Evolutionary conservation across 192 early-diverging fungal genomes (phyloP).

Genomic region (Rhizophagus prolifer): DNA sequence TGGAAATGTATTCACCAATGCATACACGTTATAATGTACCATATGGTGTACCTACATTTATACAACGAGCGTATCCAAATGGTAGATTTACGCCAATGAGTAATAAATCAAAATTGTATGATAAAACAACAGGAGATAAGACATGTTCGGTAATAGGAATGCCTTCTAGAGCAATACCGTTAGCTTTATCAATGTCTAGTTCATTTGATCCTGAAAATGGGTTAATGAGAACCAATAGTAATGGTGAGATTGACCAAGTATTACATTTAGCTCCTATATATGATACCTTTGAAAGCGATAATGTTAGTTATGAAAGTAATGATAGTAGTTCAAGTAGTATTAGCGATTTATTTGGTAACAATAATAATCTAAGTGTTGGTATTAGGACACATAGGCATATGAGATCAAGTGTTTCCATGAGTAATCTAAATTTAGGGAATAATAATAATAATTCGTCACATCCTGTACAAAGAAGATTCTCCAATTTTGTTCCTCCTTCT

Average conservation of each 20-base stretch:
- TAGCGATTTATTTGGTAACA: neutral
- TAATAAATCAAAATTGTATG: slow-evolving; percentile 37
- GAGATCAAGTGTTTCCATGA: neutral
- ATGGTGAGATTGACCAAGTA: neutral
- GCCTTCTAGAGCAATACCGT: slow-evolving; percentile 6
- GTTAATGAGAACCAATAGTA: neutral
- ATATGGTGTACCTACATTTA: slow-evolving; percentile 56
- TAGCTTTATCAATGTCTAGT: neutral
- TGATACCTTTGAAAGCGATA: neutral
- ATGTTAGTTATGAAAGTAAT: neutral
- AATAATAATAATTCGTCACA: neutral
- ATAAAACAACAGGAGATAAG: neutral
- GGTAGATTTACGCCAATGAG: slow-evolving; percentile 48
- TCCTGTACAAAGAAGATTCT: neutral
- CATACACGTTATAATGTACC: slow-evolving; percentile 39
- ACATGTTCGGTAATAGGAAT: slow-evolving; percentile 6
- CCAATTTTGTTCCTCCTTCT: neutral
- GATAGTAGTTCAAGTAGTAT: neutral
- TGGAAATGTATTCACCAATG: slow-evolving; percentile 57
- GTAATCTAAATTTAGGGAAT: neutral
- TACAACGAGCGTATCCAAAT: slow-evolving; percentile 59
- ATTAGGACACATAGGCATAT: neutral
- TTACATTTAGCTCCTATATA: neutral
- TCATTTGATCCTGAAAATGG: neutral
- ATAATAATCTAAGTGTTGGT: neutral